Conservation (phyloP, 257 asterid species). For the Solanum pennellii region DNA sequence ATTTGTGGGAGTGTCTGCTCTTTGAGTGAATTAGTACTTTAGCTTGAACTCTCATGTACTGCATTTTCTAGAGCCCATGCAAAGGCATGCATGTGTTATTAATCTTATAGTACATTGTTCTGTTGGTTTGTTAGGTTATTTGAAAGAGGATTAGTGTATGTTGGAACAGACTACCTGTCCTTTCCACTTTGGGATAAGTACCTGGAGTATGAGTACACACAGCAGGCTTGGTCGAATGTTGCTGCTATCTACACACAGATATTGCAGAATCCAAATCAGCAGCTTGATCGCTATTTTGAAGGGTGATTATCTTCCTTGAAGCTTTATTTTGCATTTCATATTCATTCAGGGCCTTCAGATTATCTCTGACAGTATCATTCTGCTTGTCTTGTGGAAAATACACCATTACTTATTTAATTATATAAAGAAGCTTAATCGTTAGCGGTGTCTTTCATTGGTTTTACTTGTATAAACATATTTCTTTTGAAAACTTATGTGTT, state of each 20-base stretch:
- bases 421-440: not conserved
- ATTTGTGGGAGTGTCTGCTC: slow-evolving; percentile 52
- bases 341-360: not conserved
- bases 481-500: not conserved
- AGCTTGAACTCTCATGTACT: slow-evolving; percentile 15
- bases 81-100: not conserved
- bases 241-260: slow-evolving; percentile 78
- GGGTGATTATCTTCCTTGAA: slow-evolving; percentile 41
- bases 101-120: slow-evolving; percentile 8
- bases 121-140: slow-evolving; percentile 61
- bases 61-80: slow-evolving; percentile 21
- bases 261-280: slow-evolving; percentile 84
- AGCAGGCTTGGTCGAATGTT: slow-evolving; percentile 78
- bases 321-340: not conserved
- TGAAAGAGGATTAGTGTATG: slow-evolving; percentile 92
- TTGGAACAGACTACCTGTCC: slow-evolving; percentile 87
- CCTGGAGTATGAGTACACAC: slow-evolving; percentile 80
- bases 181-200: slow-evolving; percentile 98
- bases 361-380: not conserved
- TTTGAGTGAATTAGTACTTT: slow-evolving; percentile 45
- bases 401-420: not conserved
- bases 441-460: not conserved
- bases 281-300: slow-evolving; percentile 92
- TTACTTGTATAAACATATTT: not conserved
- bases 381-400: not conserved